phyloP scores from a whole-genome alignment of 2,329 filamentous ascomycete genomes.

The Escovopsis weberi region DNA sequence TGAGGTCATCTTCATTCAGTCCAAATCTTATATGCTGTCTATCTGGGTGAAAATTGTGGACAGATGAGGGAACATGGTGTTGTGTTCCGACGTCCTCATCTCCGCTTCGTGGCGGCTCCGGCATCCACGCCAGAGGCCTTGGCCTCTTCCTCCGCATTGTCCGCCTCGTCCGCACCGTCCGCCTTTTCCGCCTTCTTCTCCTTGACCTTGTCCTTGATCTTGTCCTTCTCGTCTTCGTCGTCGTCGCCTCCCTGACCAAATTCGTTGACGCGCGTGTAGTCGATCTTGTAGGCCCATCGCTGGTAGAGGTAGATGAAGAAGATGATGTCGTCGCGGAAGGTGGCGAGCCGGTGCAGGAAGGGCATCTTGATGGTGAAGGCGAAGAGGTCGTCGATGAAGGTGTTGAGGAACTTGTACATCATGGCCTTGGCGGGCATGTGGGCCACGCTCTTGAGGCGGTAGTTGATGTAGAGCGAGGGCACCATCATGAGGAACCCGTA shows the following conservation, averaged over 20 bases:
- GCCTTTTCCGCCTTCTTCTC: constrained; percentile 20
- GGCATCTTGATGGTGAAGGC: constrained; percentile 99
- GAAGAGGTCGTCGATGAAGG: constrained; percentile 97
- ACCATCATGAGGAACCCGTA: constrained; percentile 99
- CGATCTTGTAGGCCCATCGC: constrained; percentile 79
- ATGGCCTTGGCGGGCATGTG: constrained; percentile 96
- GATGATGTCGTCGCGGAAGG: constrained; percentile 87
- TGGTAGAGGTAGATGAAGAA: constrained; percentile 98
- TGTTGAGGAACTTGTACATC: constrained; percentile 97
- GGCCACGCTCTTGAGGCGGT: constrained; percentile 84
- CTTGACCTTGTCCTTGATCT: constrained; percentile 18
- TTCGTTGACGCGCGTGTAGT: constrained; percentile 88
- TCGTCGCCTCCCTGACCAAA: constrained; percentile 98
- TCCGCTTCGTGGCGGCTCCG: constrained; percentile 29
- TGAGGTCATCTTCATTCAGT: no score
- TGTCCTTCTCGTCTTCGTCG: constrained; percentile 37
- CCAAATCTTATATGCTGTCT: no score
- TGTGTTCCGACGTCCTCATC: constrained; percentile 11
- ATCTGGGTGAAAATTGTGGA: no score
- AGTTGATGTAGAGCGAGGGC: constrained; percentile 95
- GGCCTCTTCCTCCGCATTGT: constrained; percentile 16
- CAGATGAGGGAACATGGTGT: background rate
- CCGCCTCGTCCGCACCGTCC: no score
- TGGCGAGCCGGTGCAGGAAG: constrained; percentile 78
- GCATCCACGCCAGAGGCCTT: constrained; percentile 37